These are phyloP conservation scores for Aspergillus fumigatiaffinis DNA, from an alignment of 2,329 filamentous ascomycete genomes.

Conservation along the genomic window DNA sequence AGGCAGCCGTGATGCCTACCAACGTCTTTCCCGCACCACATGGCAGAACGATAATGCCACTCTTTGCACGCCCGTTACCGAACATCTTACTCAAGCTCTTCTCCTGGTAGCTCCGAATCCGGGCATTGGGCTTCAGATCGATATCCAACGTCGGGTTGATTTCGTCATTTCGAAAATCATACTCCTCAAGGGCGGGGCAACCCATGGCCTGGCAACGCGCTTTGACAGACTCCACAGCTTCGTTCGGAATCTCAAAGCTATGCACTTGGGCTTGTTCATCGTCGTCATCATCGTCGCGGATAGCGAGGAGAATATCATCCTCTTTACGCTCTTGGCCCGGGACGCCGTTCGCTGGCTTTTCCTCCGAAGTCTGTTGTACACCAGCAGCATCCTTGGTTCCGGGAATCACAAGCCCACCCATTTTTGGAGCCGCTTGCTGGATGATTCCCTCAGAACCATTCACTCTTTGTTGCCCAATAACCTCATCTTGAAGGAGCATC, in stretches of 20 bases:
- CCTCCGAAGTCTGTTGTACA: slow-evolving; percentile 64
- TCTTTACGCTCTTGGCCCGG: slow-evolving; percentile 44
- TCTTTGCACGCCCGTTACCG: slow-evolving; percentile 93
- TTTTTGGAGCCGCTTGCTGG: slow-evolving; percentile 77
- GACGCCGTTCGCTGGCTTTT: slow-evolving; percentile 34
- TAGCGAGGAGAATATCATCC: slow-evolving; percentile 66
- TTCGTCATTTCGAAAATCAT: slow-evolving; percentile 91
- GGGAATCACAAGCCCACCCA: slow-evolving; percentile 83
- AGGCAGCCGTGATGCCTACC: slow-evolving; percentile 96
- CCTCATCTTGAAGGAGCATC: slow-evolving; percentile 75
- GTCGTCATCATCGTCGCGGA: slow-evolving; percentile 70
- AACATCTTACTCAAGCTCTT: slow-evolving; percentile 99
- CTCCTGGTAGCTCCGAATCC: slow-evolving; percentile 93
- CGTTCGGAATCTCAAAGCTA: slow-evolving; percentile 83
- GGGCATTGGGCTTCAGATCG: slow-evolving; percentile 80
- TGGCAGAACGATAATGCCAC: slow-evolving; percentile 92
- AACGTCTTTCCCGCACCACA: slow-evolving; percentile 96
- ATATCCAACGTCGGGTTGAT: slow-evolving; percentile 90
- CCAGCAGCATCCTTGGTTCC: slow-evolving; percentile 92
- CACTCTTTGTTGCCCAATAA: slow-evolving; percentile 75
- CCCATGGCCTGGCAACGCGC: slow-evolving; percentile 84
- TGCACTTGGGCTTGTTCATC: slow-evolving; percentile 87
- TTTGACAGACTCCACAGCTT: slow-evolving; percentile 79
- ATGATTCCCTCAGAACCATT: slow-evolving; percentile 70
- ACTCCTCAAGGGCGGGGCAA: slow-evolving; percentile 89